Conservation (phyloP, 2,329 filamentous ascomycete genomes). For the Dryadomyces quercus-mongolicae region DNA sequence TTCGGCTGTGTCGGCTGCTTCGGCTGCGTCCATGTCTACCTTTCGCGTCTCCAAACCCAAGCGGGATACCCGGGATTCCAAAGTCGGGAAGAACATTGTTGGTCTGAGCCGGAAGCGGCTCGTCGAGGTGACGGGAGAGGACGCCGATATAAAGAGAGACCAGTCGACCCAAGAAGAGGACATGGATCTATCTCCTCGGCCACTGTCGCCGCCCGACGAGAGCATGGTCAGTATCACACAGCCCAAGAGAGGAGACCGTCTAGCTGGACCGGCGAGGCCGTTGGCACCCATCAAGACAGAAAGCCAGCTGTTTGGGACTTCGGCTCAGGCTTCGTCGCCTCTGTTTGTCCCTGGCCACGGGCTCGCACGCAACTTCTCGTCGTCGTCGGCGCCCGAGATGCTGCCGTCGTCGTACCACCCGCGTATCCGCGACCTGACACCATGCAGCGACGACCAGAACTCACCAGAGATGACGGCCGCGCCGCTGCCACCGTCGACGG, state of each 20-base stretch:
- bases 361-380: background rate
- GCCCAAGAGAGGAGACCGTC: background rate
- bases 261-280: too few relatives aligned
- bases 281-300: background rate
- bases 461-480: background rate
- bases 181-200: background rate
- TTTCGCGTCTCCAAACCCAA: slow-evolving; percentile 34
- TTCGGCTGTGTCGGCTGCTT: background rate
- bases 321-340: too few relatives aligned
- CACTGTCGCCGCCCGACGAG: background rate
- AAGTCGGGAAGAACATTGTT: too few relatives aligned
- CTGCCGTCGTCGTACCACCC: slow-evolving; percentile 18
- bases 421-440: slow-evolving; percentile 32
- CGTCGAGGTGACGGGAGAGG: too few relatives aligned
- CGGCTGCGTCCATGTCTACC: slow-evolving; percentile 20
- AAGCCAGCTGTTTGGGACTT: too few relatives aligned
- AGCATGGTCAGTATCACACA: background rate
- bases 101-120: background rate
- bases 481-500: background rate
- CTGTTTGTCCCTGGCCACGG: too few relatives aligned
- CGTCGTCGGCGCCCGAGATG: slow-evolving; percentile 12
- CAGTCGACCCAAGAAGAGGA: too few relatives aligned
- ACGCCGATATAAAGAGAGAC: too few relatives aligned
- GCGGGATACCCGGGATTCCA: slow-evolving; percentile 22
- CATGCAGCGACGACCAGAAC: slow-evolving; percentile 36